Evolutionary conservation across 1,284 basidiomycete species (phyloP), one percentile per base, ranked within the genome.

Genomic region (Ustilago cynodontis): DNA sequence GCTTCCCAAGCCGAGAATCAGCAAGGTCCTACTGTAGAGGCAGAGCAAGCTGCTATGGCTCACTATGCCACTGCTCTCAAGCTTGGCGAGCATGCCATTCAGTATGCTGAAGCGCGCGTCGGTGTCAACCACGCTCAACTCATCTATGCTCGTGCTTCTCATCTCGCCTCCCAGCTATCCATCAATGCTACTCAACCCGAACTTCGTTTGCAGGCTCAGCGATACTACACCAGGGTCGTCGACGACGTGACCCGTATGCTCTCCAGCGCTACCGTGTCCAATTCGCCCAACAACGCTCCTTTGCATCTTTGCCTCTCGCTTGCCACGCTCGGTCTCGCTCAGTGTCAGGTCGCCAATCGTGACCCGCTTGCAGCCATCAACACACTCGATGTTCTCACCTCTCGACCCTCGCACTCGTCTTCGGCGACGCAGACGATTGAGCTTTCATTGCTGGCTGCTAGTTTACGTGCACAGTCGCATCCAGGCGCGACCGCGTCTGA

Each of bases 11-110:
- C 67, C 20, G 54, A 59, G n/a, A 67, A 66, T 10, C 50, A 60
- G 35, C 51, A 54, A 4, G 71, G 65, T n/a, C n/a, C 56, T 13
- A 37, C 45, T 2, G n/a, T 41, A 11, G 59, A 72, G 22, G 56
- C 41, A 29, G 70, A 76, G 51, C 71, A 69, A 24, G 63, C 74
- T 39, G 72, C 69, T 33, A 74, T 69, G 59, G 59, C 71, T 13
- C 57, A 79, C 64, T 82, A 81, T 31, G 66, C 59, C 16, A 75
- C 76, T 39, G 82, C 84, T 7, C 73, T 85, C 60, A 86, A 85
- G 72, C 76, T 86, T 5, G 78, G 76, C 39, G 84, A 86, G 50
- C 83, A 85, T 35, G 83, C 84, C 9, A 72, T 85, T 54, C 84
- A 86, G 71, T 85, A 82, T 24, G 81, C 84, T 18, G 84, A 86